A percentile compares a stretch with the other conserved stretches of the same genome.
These are phyloP conservation scores for Immersiporthe knoxdaviesiana DNA, from an alignment of 2,329 filamentous ascomycete species.

Conservation along the genomic window DNA sequence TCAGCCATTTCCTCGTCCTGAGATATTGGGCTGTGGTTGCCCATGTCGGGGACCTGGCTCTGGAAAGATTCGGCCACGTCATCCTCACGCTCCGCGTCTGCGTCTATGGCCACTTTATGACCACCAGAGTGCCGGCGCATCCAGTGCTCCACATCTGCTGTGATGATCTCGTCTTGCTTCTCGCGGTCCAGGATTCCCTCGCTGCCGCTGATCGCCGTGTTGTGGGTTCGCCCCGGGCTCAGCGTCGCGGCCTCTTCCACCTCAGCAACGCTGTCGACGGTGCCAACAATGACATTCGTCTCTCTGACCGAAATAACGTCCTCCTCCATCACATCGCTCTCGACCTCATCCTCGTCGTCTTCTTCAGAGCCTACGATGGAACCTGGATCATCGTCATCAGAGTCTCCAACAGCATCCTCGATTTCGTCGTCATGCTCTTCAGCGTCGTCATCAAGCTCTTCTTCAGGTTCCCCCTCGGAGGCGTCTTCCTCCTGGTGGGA, in stretches of 20 bases:
- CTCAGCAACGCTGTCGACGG: conserved; percentile 8
- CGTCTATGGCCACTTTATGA: neutral
- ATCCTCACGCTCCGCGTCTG: neutral
- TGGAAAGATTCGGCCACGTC: conserved; percentile 3
- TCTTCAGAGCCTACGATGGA: neutral
- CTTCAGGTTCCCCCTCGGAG: neutral
- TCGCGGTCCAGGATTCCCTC: neutral
- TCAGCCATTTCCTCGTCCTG: neutral
- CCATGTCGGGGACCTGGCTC: neutral
- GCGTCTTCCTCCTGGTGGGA: conserved; percentile 4
- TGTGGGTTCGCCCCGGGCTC: neutral
- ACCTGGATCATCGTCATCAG: conserved; percentile 1
- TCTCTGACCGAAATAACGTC: conserved; percentile 12
- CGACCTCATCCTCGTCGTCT: conserved; percentile 28
- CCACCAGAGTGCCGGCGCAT: neutral
- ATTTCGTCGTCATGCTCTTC: neutral
- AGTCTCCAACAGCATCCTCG: conserved; percentile 8
- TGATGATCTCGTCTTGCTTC: conserved; percentile 3
- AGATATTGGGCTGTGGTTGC: neutral
- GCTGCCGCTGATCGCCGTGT: neutral
- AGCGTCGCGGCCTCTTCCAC: conserved; percentile 19
- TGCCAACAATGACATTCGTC: neutral
- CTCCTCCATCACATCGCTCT: conserved; percentile 1
- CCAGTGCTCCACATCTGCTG: conserved; percentile 7
- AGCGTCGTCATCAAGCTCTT: conserved; percentile 15